Evolutionary conservation across 2,329 filamentous ascomycete genomes (phyloP), one percentile per base, ranked within the genome.

Genomic region (Cytospora mali): DNA sequence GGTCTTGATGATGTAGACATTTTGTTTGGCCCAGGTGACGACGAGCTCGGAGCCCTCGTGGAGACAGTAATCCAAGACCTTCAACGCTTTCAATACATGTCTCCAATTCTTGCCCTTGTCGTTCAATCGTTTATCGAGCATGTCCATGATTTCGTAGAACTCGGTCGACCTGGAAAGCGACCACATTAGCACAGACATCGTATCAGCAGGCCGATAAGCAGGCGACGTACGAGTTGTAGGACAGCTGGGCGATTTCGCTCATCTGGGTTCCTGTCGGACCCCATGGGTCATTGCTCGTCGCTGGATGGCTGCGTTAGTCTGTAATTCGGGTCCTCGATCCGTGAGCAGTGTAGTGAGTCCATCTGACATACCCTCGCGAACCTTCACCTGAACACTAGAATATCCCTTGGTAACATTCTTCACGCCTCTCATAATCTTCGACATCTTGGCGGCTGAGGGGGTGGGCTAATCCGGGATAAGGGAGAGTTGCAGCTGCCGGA

Each of bases 371-470:
- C 93, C 93, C 91, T 97, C 94, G 81, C 93, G 89, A 77, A 99
- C 95, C 82, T 98, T 98, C 77, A 98, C 92, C 83, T 99, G 94
- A 72, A 96, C 92, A 69, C 85, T 88, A 39, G 94, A 97, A 76
- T 99, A 99, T 71, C 95, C 95, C 82, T 98, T 99, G 77, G 95
- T 98, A 78, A 99, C 94, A 83, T 98, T 99, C 82, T 97, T 98
- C 73, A 98, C 93, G 75, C 92, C 96, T 79, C 95, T 87, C 75
- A 98, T 92, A 76, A 98, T 93, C 80, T 96, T 96, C 64, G 94
- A 97, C 95, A 99, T 99, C 66, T 73, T 83, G 75, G 67, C 73
- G 72, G 69, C 68, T 62, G 54, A 56, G 31, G 60, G 51, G 42
- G 21, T 14, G n/a, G 35, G 39, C 50, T 25, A 56, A 21, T 33